Base-by-base conservation (phyloP, 805 yeast species). In the Hanseniaspora guilliermondii region DNA sequence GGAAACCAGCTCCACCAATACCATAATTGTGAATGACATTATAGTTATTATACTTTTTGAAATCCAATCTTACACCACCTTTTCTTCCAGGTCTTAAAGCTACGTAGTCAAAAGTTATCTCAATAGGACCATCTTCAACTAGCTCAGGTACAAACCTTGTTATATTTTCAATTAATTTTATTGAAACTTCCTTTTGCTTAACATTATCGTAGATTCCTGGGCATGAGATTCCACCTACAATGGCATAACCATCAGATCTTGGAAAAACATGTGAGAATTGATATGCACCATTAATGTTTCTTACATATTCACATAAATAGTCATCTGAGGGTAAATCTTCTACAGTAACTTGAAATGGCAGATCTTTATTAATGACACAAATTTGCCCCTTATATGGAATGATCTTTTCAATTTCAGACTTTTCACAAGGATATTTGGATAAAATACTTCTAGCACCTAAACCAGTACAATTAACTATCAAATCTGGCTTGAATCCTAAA, bases 1-100 rank as follows among this genome's bases (percentile, higher is more conserved):
- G 94, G 65, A 78, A 84, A 0, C 93, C 93, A 24, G 85, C 78
- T 32, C 87, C 87, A 8, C 79, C 86, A 32, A 86, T 84, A 2
- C 87, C 87, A 63, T 82, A 82, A 60, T 76, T 77, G 64, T 82
- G 87, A 24, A 82, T 73, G 22, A 82, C 64, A 12, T 62, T 61
- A 4, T 60, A 53, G 27, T 44, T 49, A 17, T 30, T 35, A 22
- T 61, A 59, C 47, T 64, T 64, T 32, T 70, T 74, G 44, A 69
- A 60, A 58, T 76, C 79, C 5, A 81, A 64, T 57, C 83, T 72
- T 6, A 76, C 72, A 16, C 88, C 88, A 8, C 77, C 81, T 19
- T 68, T 61, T 60, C 88, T 70, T 2, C 74, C 83, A 0, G 89
- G 89, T 64, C 89, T 73, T 54, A 81, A 74, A 0, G 87, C 91